Conservation (phyloP, 2,329 filamentous ascomycete genomes). For the Claviceps sp. region DNA sequence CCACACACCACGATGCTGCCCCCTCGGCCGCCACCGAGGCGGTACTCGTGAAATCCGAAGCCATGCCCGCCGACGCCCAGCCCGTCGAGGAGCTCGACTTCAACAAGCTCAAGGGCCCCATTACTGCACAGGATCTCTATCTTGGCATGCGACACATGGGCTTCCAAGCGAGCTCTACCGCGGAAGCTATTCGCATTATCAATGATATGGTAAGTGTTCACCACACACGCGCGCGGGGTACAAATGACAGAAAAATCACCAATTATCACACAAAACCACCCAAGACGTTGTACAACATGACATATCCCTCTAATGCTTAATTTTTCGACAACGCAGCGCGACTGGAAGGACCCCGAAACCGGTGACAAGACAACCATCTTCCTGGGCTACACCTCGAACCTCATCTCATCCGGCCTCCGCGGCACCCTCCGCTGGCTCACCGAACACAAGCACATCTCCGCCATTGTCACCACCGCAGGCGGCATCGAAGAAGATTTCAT, state of each 20-base stretch:
- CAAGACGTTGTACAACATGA: neutral
- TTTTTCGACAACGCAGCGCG: slow-evolving; percentile 34
- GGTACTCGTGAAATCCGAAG: slow-evolving; percentile 72
- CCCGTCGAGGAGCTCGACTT: slow-evolving; percentile 89
- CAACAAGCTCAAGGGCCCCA: slow-evolving; percentile 60
- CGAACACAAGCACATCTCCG: slow-evolving; percentile 81
- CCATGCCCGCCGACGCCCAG: slow-evolving; percentile 64
- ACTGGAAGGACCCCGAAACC: slow-evolving; percentile 70
- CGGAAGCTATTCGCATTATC: slow-evolving; percentile 80
- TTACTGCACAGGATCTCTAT: slow-evolving; percentile 77
- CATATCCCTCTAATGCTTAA: too few species aligned
- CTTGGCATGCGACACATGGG: slow-evolving; percentile 78
- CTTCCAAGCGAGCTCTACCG: slow-evolving; percentile 56
- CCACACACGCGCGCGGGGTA: neutral
- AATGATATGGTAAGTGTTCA: slow-evolving; percentile 68
- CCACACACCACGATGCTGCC: slow-evolving; percentile 22
- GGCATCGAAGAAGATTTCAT: slow-evolving; percentile 97
- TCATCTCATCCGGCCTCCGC: slow-evolving; percentile 89
- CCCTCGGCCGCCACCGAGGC: slow-evolving; percentile 58
- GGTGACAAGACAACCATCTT: slow-evolving; percentile 81
- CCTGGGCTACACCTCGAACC: slow-evolving; percentile 91
- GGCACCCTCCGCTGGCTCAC: slow-evolving; percentile 88
- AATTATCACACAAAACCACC: neutral
- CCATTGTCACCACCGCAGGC: slow-evolving; percentile 88
- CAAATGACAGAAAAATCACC: neutral